These are phyloP conservation scores for Podaxis rugospora DNA, from an alignment of 768 basidiomycete genomes.

Conservation along the genomic window DNA sequence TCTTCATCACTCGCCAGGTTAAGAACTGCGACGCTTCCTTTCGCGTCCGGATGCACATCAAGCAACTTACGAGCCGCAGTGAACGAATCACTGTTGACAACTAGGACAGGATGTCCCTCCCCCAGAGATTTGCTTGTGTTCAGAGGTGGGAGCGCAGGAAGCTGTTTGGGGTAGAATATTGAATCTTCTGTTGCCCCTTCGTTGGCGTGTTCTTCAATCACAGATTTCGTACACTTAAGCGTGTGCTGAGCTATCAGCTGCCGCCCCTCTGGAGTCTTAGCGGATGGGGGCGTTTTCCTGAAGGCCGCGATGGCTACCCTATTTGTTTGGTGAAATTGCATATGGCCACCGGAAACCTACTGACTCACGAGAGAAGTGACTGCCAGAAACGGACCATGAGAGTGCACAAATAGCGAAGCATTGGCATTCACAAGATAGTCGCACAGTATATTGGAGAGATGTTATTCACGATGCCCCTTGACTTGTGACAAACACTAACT, in stretches of 20 bases:
- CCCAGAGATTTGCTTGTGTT: constrained; percentile 11
- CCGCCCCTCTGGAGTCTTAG: constrained; percentile 2
- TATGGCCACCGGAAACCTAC: too few relatives aligned
- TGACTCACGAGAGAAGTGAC: background rate
- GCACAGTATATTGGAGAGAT: too few relatives aligned
- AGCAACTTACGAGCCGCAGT: constrained; percentile 28
- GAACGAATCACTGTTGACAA: constrained; percentile 36
- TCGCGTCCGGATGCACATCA: constrained; percentile 18
- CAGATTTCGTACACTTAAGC: constrained; percentile 20
- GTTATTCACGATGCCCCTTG: too few relatives aligned
- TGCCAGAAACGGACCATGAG: background rate
- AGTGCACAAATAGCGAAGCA: too few relatives aligned
- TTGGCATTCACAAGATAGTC: too few relatives aligned
- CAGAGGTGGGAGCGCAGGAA: constrained; percentile 20
- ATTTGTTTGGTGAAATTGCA: background rate
- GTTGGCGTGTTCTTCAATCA: constrained; percentile 21
- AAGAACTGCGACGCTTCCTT: constrained; percentile 28
- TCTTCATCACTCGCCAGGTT: constrained; percentile 34
- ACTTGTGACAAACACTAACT: too few relatives aligned
- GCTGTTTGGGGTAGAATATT: constrained; percentile 22
- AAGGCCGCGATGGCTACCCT: background rate
- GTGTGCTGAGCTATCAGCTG: constrained; percentile 23
- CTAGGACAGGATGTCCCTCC: constrained; percentile 10
- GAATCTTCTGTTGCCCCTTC: constrained; percentile 28
- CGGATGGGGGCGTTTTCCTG: too few relatives aligned